These are phyloP conservation scores for Amphicarpaea edgeworthii DNA, from an alignment of 306 rosid genomes.

Conservation along the genomic window DNA sequence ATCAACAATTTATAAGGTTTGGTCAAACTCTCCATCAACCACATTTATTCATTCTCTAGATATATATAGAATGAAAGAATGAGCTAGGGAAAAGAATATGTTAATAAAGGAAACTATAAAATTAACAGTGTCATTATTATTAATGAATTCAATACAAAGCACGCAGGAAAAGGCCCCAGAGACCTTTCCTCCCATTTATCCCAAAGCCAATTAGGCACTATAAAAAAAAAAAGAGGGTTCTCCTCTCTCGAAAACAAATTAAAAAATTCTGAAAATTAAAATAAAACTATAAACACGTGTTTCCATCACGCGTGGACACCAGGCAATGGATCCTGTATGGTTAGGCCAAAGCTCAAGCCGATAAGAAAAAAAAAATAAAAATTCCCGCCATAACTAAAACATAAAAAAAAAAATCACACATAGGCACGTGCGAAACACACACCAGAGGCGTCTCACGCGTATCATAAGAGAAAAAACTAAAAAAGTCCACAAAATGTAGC, in stretches of 20 bases:
- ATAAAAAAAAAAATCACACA: constrained; percentile 53
- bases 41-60: constrained; percentile 17
- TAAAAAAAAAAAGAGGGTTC: constrained; percentile 27
- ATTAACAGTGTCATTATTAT: constrained; percentile 53
- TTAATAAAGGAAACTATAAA: constrained; percentile 28
- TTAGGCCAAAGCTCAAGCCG: constrained; percentile 65
- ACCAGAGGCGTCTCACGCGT: constrained; percentile 51
- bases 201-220: constrained; percentile 53
- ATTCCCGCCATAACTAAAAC: constrained; percentile 63
- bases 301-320: constrained; percentile 66
- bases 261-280: constrained; percentile 41
- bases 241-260: constrained; percentile 41
- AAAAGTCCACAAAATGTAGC: constrained; percentile 53
- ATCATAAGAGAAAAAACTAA: too few relatives aligned
- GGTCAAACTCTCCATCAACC: neutral
- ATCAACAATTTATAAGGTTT: constrained; percentile 9
- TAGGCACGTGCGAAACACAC: constrained; percentile 52
- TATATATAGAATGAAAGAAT: constrained; percentile 1
- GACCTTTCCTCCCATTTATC: constrained; percentile 57
- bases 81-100: constrained; percentile 1
- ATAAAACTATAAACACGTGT: constrained; percentile 55
- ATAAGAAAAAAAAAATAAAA: constrained; percentile 12
- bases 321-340: constrained; percentile 54
- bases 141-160: constrained; percentile 67
- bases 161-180: constrained; percentile 87